Evolutionary conservation across 2,329 filamentous ascomycete genomes (phyloP).

Genomic region (Monosporascus sp.): DNA sequence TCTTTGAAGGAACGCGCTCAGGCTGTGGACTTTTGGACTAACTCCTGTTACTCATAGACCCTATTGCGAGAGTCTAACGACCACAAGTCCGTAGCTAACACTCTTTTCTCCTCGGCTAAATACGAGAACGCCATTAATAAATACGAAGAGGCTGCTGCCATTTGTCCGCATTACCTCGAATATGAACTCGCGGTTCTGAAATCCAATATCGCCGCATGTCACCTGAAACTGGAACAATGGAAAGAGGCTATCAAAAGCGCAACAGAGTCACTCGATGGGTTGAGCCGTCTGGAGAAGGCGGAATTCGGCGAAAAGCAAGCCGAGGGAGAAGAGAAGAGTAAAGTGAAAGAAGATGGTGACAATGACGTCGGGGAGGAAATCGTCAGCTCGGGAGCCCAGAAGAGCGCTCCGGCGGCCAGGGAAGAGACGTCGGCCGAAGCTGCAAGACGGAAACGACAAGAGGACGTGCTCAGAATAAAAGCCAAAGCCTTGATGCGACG

Average conservation of each 20-base stretch:
- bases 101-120: slow-evolving; percentile 65
- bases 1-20: no score
- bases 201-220: slow-evolving; percentile 84
- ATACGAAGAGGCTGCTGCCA: slow-evolving; percentile 74
- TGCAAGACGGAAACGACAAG: slow-evolving; percentile 33
- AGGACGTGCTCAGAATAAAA: slow-evolving; percentile 70
- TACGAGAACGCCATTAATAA: slow-evolving; percentile 74
- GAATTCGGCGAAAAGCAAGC: slow-evolving; percentile 26
- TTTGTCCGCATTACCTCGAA: slow-evolving; percentile 78
- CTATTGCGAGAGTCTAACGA: slow-evolving; percentile 67
- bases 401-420: slow-evolving; percentile 36
- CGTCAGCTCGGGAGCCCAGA: slow-evolving; percentile 51
- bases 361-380: slow-evolving; percentile 51
- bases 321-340: slow-evolving; percentile 41
- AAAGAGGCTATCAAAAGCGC: slow-evolving; percentile 73
- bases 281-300: slow-evolving; percentile 54
- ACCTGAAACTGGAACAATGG: slow-evolving; percentile 81
- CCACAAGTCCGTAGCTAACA: slow-evolving; percentile 72
- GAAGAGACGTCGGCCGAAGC: slow-evolving; percentile 23
- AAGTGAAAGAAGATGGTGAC: slow-evolving; percentile 36
- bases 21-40: background rate
- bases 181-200: slow-evolving; percentile 83
- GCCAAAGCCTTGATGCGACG: slow-evolving; percentile 78
- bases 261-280: slow-evolving; percentile 62
- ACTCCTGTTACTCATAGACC: slow-evolving; percentile 34